Base-by-base conservation (phyloP, 257 asterid genomes). In the Gynochthodes officinalis region DNA sequence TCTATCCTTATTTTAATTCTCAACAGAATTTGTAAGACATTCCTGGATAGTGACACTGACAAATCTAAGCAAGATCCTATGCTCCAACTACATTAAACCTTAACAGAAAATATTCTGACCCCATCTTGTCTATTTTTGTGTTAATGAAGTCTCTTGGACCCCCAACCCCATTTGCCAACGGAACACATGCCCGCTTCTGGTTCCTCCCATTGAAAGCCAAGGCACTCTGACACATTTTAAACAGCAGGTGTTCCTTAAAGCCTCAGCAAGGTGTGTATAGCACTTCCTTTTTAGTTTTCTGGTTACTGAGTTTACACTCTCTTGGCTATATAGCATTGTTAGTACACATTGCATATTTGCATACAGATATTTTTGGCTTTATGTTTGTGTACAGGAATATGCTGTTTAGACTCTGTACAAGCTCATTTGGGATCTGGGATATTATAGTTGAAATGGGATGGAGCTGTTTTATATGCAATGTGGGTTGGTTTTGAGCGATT, bases 181-280 rank as follows among this genome's bases (percentile, higher is more conserved):
- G 57, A 63, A 21, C 28, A 46, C 77, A 67, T 61, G 48, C 67
- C 67, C 67, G 46, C 39, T 55, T 69, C 78, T 60, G 73, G 82
- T 68, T 78, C 78, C 82, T 73, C 78, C 75, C 78, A 54, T 73
- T 73, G 42, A 46, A 78, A 78, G 78, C 73, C 77, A 68, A 78
- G 75, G 15, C 71, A n/a, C 44, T 68, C 72, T 62, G 75, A 60
- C 73, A 73, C 63, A 62, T 42, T 39, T 23, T 59, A 37, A 49
- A 35, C 52, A 7, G 43, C 72, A 18, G 42, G 67, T 67, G 62
- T 69, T 63, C 66, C 82, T 73, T 78, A 55, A 44, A 78, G 78
- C 71, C 75, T 55, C 82, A 78, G 78, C 82, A 74, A 78, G 28
- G 42, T 25, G 63, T 67, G 46, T 73, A 13, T 37, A 63, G 32